Evolutionary conservation across 129 eudicot genomes (phyloP).

Genomic region (Lonicera japonica): DNA sequence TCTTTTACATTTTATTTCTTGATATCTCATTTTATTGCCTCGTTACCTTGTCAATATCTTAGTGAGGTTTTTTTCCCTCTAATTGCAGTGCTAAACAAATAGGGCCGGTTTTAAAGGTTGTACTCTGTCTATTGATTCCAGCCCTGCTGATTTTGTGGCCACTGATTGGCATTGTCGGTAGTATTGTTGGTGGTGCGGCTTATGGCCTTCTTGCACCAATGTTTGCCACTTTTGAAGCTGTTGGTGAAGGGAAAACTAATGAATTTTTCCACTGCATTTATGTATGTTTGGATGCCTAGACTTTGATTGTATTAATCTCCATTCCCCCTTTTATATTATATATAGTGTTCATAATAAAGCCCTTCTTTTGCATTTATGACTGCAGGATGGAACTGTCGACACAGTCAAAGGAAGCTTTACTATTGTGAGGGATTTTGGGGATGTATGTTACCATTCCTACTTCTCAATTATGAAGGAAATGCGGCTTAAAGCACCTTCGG

Average conservation of each 20-base stretch:
- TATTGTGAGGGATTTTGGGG: slow-evolving; percentile 66
- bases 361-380: neutral
- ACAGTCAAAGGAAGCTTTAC: slow-evolving; percentile 54
- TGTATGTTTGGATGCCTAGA: slow-evolving; percentile 30
- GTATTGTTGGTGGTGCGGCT: slow-evolving; percentile 65
- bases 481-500: slow-evolving; percentile 51
- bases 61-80: neutral
- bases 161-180: slow-evolving; percentile 40
- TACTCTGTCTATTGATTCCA: slow-evolving; percentile 43
- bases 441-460: slow-evolving; percentile 70
- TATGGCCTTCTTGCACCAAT: slow-evolving; percentile 84
- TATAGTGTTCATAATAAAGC: neutral
- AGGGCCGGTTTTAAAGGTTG: slow-evolving; percentile 75
- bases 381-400: slow-evolving; percentile 85
- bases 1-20: neutral
- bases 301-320: neutral
- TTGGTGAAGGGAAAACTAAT: slow-evolving; percentile 72
- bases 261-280: slow-evolving; percentile 59
- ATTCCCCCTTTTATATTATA: neutral
- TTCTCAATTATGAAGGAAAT: slow-evolving; percentile 74
- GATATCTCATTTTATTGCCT: neutral
- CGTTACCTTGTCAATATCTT: neutral
- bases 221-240: slow-evolving; percentile 83
- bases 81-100: slow-evolving; percentile 61
- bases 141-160: slow-evolving; percentile 62